Percentiles rank a stretch among this genome's conserved stretches.
Conservation (phyloP, 805 yeast species). For the Komagataella ulmi region DNA sequence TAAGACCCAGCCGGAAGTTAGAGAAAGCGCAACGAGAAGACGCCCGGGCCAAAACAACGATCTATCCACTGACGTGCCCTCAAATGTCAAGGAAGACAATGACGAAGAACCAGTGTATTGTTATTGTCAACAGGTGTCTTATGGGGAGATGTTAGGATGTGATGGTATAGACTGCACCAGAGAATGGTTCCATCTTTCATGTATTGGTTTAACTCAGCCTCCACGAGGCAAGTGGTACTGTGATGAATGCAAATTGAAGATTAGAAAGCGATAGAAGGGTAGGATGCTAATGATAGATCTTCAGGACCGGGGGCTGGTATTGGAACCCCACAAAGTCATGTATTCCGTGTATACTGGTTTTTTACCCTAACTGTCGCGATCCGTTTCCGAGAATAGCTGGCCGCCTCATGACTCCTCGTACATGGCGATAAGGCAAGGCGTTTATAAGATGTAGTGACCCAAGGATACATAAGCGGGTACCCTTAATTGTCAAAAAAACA, state of each 20-base stretch:
- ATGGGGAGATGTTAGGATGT: conserved; percentile 98
- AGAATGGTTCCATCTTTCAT: conserved; percentile 94
- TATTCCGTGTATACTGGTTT: too few species aligned
- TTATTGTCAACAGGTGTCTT: conserved; percentile 92
- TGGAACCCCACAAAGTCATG: too few species aligned
- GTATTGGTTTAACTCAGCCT: conserved; percentile 74
- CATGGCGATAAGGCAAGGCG: background rate
- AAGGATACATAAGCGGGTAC: background rate
- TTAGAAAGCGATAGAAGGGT: background rate
- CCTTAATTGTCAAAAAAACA: background rate
- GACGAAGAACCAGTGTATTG: conserved; percentile 76
- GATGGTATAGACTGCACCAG: conserved; percentile 86
- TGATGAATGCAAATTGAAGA: conserved; percentile 36
- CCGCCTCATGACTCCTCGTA: too few species aligned
- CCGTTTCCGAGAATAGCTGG: too few species aligned
- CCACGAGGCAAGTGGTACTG: conserved; percentile 85
- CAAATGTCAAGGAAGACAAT: conserved; percentile 1
- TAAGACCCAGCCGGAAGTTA: background rate
- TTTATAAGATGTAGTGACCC: background rate
- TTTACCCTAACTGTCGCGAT: background rate
- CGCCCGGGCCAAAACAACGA: background rate
- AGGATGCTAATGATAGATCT: background rate
- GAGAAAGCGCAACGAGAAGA: background rate
- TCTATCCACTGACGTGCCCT: background rate
- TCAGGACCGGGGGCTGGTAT: too few species aligned